Evolutionary conservation across 2,329 filamentous ascomycete genomes (phyloP).

Genomic region (Fusarium pseudocircinatum): DNA sequence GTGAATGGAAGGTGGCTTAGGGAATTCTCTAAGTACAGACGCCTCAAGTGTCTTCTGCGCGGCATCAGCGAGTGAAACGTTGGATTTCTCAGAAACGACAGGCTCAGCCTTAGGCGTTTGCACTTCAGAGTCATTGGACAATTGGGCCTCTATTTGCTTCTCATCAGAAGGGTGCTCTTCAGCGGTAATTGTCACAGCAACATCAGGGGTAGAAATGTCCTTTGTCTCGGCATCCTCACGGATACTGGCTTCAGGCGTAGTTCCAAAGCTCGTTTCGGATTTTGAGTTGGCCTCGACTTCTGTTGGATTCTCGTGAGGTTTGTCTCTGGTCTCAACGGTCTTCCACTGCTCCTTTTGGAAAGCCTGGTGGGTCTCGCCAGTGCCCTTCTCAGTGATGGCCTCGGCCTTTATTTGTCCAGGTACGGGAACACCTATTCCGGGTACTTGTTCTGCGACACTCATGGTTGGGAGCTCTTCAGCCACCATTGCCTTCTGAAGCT

Average conservation of each 20-base stretch:
- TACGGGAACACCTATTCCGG: background rate
- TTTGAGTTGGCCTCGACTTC: slow-evolving; percentile 30
- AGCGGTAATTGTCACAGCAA: background rate
- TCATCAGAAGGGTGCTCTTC: background rate
- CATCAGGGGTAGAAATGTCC: background rate
- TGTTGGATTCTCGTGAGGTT: background rate
- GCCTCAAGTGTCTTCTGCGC: slow-evolving; percentile 6
- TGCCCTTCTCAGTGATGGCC: background rate
- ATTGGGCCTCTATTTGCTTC: background rate
- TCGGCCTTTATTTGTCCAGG: background rate
- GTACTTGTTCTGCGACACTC: background rate
- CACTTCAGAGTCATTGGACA: slow-evolving; percentile 12
- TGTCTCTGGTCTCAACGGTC: slow-evolving; percentile 16
- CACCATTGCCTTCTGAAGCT: background rate
- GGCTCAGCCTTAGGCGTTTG: slow-evolving; percentile 12
- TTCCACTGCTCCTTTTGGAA: slow-evolving; percentile 29
- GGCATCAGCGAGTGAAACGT: background rate
- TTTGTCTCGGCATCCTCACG: slow-evolving; percentile 6
- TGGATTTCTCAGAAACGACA: background rate
- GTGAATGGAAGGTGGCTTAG: slow-evolving; percentile 29
- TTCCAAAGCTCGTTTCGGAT: slow-evolving; percentile 32
- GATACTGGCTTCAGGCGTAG: slow-evolving; percentile 21
- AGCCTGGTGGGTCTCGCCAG: background rate
- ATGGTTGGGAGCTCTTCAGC: background rate
- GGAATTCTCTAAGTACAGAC: slow-evolving; percentile 21